A percentile compares a stretch with the other conserved stretches of the same genome.
phyloP scores from a whole-genome alignment of 257 asterid species.

The Craterostigma plantagineum region DNA sequence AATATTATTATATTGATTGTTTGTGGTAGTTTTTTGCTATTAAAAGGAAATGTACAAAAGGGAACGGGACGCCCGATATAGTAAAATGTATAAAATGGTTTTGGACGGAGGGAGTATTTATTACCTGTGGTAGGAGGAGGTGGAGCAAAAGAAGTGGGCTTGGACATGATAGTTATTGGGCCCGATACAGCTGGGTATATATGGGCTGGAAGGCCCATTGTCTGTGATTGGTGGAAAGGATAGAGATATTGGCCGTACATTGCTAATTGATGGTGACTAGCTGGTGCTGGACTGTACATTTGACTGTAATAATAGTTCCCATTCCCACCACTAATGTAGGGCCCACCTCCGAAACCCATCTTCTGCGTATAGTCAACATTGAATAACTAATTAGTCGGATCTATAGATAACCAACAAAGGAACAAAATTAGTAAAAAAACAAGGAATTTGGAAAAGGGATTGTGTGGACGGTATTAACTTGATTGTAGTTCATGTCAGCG shows the following conservation, averaged over 20 bases:
- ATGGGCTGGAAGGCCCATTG: conserved; percentile 89
- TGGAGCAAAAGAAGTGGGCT: conserved; percentile 50
- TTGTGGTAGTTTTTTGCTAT: no score
- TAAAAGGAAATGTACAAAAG: no score
- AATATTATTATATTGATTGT: no score
- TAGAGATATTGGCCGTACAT: conserved; percentile 9
- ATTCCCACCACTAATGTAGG: conserved; percentile 70
- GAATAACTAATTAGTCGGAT: not conserved
- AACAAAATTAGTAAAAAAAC: not conserved
- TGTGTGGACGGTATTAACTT: conserved; percentile 29
- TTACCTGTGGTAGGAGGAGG: conserved; percentile 42
- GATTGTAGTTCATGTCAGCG: conserved; percentile 51
- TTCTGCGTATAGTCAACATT: conserved; percentile 22
- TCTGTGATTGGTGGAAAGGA: conserved; percentile 48
- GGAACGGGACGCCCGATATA: no score
- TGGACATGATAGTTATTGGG: conserved; percentile 49
- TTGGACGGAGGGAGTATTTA: no score
- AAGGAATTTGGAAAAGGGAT: no score
- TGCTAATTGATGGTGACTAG: conserved; percentile 31
- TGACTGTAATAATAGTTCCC: conserved; percentile 43
- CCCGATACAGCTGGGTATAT: conserved; percentile 38
- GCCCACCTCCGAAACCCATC: conserved; percentile 51
- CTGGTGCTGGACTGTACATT: conserved; percentile 28
- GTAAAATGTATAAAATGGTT: no score
- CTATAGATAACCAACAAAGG: not conserved